Conservation (phyloP, 306 rosid species). For the Elaeagnus macrophylla region DNA sequence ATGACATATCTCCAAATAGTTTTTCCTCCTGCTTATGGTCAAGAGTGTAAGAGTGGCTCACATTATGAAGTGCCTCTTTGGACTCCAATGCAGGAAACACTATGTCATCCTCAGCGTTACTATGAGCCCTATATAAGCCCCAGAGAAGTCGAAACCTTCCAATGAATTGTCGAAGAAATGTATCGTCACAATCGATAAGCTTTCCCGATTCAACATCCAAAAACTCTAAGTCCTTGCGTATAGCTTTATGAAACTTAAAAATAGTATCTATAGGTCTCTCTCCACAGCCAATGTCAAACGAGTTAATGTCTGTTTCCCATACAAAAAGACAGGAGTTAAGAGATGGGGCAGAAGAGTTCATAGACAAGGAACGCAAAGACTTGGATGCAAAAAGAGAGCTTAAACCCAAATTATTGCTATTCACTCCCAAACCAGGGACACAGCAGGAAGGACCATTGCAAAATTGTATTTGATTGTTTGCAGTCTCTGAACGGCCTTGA, state of each 20-base stretch:
- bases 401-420: slow-evolving; percentile 69
- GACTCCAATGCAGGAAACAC: slow-evolving; percentile 98
- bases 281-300: slow-evolving; percentile 54
- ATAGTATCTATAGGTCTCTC: slow-evolving; percentile 96
- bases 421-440: slow-evolving; percentile 94
- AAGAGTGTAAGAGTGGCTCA: slow-evolving; percentile 87
- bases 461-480: slow-evolving; percentile 38
- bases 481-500: slow-evolving; percentile 32
- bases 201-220: slow-evolving; percentile 96
- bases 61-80: slow-evolving; percentile 93
- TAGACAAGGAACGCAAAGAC: slow-evolving; percentile 79
- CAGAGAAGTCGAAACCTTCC: slow-evolving; percentile 96
- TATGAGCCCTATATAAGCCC: slow-evolving; percentile 98
- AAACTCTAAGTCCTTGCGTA: slow-evolving; percentile 95
- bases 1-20: slow-evolving; percentile 78
- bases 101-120: slow-evolving; percentile 98
- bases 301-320: slow-evolving; percentile 77
- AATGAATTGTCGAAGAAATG: slow-evolving; percentile 59
- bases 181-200: slow-evolving; percentile 75
- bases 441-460: slow-evolving; percentile 61
- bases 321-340: slow-evolving; percentile 85
- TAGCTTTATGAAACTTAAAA: slow-evolving; percentile 96
- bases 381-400: slow-evolving; percentile 65
- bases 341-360: slow-evolving; percentile 82
- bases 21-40: slow-evolving; percentile 96